These are phyloP conservation scores for Saussurea involucrata DNA, from an alignment of 129 eudicot genomes.

Conservation along the genomic window DNA sequence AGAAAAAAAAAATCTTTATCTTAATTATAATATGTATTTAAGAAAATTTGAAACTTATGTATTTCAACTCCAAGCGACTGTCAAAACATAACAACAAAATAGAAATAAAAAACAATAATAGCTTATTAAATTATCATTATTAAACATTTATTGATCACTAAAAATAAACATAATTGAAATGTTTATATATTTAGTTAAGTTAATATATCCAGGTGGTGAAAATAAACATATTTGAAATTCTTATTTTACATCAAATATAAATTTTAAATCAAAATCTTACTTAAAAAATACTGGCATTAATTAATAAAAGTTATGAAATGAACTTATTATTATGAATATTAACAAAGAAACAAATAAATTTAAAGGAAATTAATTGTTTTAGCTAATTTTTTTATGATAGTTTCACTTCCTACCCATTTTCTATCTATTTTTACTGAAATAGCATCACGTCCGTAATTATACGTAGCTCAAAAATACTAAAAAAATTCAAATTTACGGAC, in stretches of 20 bases:
- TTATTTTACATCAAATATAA: no score
- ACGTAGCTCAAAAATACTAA: no score
- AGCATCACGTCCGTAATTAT: no score
- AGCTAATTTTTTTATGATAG: no score
- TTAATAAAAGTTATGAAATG: neutral
- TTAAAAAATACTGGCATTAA: neutral
- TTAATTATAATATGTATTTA: no score
- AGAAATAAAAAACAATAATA: neutral
- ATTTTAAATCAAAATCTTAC: neutral
- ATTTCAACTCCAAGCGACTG: neutral
- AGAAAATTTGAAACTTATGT: neutral
- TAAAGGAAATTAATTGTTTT: no score
- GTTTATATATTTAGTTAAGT: no score
- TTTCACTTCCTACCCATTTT: no score
- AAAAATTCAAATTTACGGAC: no score
- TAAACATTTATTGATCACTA: neutral
- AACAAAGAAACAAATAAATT: no score
- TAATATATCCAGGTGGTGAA: neutral
- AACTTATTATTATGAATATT: neutral
- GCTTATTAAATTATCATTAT: neutral
- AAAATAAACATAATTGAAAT: neutral
- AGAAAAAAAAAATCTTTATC: no score
- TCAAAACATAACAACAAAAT: neutral
- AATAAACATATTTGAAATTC: neutral
- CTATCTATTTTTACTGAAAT: no score